phyloP scores from a whole-genome alignment of 768 basidiomycete genomes.

The Xerocomellus amylosporus region DNA sequence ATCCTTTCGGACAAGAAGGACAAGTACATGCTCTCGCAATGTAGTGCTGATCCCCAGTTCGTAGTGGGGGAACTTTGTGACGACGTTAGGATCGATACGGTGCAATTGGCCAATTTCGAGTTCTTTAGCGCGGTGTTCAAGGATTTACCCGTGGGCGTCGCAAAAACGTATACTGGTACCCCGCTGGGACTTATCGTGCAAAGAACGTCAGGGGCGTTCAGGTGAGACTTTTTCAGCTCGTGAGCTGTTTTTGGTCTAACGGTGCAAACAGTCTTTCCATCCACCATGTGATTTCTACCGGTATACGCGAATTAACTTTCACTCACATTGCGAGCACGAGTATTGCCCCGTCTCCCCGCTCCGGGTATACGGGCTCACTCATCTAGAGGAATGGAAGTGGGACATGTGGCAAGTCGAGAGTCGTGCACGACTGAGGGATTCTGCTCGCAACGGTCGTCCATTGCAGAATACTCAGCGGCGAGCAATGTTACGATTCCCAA shows the following conservation, averaged over 20 bases:
- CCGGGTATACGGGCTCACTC: constrained; percentile 92
- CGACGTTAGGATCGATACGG: constrained; percentile 93
- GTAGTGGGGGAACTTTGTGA: constrained; percentile 97
- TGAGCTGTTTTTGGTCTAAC: neutral
- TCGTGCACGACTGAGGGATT: constrained; percentile 42
- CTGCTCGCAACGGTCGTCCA: constrained; percentile 8
- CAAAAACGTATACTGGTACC: constrained; percentile 73
- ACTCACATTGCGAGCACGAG: constrained; percentile 89
- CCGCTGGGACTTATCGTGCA: constrained; percentile 76
- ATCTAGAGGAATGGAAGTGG: constrained; percentile 96
- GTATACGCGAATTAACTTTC: constrained; percentile 91
- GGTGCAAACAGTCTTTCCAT: constrained; percentile 62
- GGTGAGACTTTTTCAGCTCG: constrained; percentile 42
- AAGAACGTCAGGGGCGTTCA: constrained; percentile 91
- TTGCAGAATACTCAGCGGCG: constrained; percentile 23
- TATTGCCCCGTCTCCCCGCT: constrained; percentile 93
- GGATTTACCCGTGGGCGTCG: constrained; percentile 82
- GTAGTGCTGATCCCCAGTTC: constrained; percentile 60
- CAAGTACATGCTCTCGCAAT: constrained; percentile 95
- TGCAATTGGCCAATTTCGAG: constrained; percentile 95
- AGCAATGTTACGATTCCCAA: neutral
- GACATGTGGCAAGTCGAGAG: constrained; percentile 78
- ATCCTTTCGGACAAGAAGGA: constrained; percentile 90
- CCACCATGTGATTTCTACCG: constrained; percentile 85
- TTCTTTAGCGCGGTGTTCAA: constrained; percentile 97